Evolutionary conservation across 371 early-diverging fungal species (phyloP).

Genomic region (Apophysomyces variabilis): DNA sequence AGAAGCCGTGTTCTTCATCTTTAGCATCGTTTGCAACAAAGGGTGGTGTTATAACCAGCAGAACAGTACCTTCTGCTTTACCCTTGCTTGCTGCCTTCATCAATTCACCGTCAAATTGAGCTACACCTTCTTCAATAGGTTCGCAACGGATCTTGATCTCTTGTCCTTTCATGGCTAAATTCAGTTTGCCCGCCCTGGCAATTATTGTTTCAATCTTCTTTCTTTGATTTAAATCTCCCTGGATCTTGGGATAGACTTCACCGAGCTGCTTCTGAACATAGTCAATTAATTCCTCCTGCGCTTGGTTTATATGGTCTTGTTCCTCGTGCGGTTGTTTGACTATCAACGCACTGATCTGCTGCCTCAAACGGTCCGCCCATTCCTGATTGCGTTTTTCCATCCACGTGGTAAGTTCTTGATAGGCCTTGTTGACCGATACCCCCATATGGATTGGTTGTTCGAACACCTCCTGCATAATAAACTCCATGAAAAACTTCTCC

Average conservation of each 20-base stretch:
- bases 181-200: conserved; percentile 37
- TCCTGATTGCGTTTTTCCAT: conserved; percentile 37
- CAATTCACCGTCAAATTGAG: conserved; percentile 27
- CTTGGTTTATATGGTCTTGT: conserved; percentile 22
- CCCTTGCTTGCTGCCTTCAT: conserved; percentile 46
- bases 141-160: conserved; percentile 39
- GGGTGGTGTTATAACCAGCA: conserved; percentile 38
- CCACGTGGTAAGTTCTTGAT: conserved; percentile 39
- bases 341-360: conserved; percentile 46
- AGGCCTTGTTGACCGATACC: conserved; percentile 44
- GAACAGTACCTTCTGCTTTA: conserved; percentile 36
- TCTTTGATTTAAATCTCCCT: conserved; percentile 27
- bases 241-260: conserved; percentile 32
- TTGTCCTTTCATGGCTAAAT: conserved; percentile 51
- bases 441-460: conserved; percentile 49
- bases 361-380: conserved; percentile 47
- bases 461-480: conserved; percentile 27
- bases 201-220: conserved; percentile 40
- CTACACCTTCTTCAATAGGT: conserved; percentile 37
- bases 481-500: conserved; percentile 43
- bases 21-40: conserved; percentile 45
- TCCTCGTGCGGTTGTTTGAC: conserved; percentile 46
- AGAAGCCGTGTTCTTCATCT: conserved; percentile 49
- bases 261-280: conserved; percentile 25
- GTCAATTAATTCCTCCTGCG: conserved; percentile 26